These are phyloP conservation scores for Penicillium capsulatum DNA, from an alignment of 2,329 filamentous ascomycete genomes.

Conservation along the genomic window DNA sequence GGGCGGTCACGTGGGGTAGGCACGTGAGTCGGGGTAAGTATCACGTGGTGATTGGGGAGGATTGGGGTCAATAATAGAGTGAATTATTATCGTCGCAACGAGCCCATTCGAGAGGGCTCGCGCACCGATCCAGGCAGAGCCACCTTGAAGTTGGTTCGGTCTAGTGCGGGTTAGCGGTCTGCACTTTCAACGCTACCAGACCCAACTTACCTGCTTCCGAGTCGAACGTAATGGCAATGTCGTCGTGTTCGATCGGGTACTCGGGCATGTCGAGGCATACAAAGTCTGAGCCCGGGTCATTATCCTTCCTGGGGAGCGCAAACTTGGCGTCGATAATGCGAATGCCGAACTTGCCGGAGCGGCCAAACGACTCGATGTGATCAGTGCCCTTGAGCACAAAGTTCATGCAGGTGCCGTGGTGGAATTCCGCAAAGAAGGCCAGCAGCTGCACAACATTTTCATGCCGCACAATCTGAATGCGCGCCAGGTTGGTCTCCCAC, in stretches of 20 bases:
- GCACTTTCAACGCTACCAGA: not conserved
- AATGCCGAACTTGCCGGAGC: constrained; percentile 64
- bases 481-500: constrained; percentile 77
- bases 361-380: constrained; percentile 66
- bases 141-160: constrained; percentile 37
- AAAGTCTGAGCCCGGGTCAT: constrained; percentile 61
- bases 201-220: constrained; percentile 64
- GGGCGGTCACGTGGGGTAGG: constrained; percentile 13
- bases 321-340: constrained; percentile 89
- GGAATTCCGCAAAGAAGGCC: constrained; percentile 84
- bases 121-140: constrained; percentile 38
- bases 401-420: constrained; percentile 82
- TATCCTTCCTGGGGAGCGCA: constrained; percentile 62
- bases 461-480: constrained; percentile 73
- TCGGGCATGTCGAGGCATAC: constrained; percentile 83
- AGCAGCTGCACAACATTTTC: constrained; percentile 73
- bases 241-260: constrained; percentile 87
- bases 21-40: constrained; percentile 18
- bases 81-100: constrained; percentile 35
- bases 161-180: constrained; percentile 19
- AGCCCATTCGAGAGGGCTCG: constrained; percentile 40
- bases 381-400: constrained; percentile 82
- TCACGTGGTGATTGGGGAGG: not conserved
- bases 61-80: not conserved
- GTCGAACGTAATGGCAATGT: constrained; percentile 82